These are phyloP conservation scores for Aspergillus cejpii DNA, from an alignment of 2,329 filamentous ascomycete genomes.

Conservation along the genomic window DNA sequence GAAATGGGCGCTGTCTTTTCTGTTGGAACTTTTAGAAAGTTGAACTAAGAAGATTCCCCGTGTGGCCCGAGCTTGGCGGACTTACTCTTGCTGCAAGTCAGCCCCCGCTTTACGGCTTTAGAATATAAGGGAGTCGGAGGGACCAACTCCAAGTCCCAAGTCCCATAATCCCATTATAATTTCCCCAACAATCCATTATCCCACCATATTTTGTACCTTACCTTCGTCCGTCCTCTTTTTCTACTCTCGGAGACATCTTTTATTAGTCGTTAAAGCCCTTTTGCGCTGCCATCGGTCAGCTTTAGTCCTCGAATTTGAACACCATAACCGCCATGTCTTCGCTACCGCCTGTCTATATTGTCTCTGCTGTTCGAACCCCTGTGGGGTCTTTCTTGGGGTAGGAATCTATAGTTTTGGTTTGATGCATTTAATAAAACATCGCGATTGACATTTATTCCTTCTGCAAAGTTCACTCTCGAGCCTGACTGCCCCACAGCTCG, in stretches of 20 bases:
- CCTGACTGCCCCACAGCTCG: constrained; percentile 77
- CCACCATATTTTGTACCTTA: too few species aligned
- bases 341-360: constrained; percentile 88
- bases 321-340: constrained; percentile 58
- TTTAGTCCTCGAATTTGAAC: not conserved
- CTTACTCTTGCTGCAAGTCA: constrained; percentile 3
- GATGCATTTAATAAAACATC: constrained; percentile 1
- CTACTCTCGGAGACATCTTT: too few species aligned
- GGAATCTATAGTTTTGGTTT: constrained; percentile 25
- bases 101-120: not conserved
- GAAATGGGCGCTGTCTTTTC: constrained; percentile 7
- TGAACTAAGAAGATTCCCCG: not conserved
- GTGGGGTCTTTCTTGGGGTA: constrained; percentile 93
- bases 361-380: constrained; percentile 83
- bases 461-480: constrained; percentile 70
- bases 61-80: constrained; percentile 7
- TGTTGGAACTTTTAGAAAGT: not conserved
- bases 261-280: too few species aligned
- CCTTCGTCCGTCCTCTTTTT: too few species aligned
- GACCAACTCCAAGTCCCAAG: too few species aligned
- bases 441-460: constrained; percentile 12
- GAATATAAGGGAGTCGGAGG: too few species aligned
- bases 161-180: too few species aligned
- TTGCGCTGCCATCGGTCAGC: too few species aligned
- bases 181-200: too few species aligned